phyloP scores from a whole-genome alignment of 73 alveolate genomes.

The Paramecium sexaurelia region DNA sequence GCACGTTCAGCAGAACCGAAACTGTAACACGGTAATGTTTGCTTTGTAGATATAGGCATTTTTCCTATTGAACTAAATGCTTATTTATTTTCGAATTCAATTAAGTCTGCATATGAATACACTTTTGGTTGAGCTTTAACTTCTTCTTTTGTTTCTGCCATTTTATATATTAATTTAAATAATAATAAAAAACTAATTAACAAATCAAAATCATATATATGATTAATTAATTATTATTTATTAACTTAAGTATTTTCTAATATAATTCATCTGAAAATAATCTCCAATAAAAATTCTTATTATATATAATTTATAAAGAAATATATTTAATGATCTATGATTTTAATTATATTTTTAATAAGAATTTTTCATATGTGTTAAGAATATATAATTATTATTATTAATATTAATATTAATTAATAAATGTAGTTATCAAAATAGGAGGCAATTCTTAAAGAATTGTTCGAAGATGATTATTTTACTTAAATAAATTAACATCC shows the following conservation, averaged over 20 bases:
- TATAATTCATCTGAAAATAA: too few species aligned
- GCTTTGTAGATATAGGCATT: slow-evolving; percentile 58
- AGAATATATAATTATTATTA: too few species aligned
- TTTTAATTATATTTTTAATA: too few species aligned
- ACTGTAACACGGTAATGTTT: slow-evolving; percentile 61
- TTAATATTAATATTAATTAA: background rate
- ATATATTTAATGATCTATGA: too few species aligned
- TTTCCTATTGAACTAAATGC: slow-evolving; percentile 62
- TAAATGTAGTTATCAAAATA: background rate
- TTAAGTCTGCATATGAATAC: slow-evolving; percentile 58
- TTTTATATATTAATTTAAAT: background rate
- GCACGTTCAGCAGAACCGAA: slow-evolving; percentile 70
- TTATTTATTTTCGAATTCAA: slow-evolving; percentile 53
- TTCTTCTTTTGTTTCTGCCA: slow-evolving; percentile 70
- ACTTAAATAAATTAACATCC: background rate
- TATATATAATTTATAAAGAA: too few species aligned
- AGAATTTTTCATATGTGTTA: too few species aligned
- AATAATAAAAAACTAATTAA: background rate
- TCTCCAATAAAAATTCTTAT: too few species aligned
- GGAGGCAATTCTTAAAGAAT: slow-evolving; percentile 19
- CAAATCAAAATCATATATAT: too few species aligned
- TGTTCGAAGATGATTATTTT: background rate
- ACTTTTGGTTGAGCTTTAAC: slow-evolving; percentile 63
- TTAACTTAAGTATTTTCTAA: too few species aligned
- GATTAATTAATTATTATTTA: too few species aligned